These are phyloP conservation scores for Dactylellina haptotyla DNA, from an alignment of 2,329 filamentous ascomycete species.

Conservation along the genomic window DNA sequence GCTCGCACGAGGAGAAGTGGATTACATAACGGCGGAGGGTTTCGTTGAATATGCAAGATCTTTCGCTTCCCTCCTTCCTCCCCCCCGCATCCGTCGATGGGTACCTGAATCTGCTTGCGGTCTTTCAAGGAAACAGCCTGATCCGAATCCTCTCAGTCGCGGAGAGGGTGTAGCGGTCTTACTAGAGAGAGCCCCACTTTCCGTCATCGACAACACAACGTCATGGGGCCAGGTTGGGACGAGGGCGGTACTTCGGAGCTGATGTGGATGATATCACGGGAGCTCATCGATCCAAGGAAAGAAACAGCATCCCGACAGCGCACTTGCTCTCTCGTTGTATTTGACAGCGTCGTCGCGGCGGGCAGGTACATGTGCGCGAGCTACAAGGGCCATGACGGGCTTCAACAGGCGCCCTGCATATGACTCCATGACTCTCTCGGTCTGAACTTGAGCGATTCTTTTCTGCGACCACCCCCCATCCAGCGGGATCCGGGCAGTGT, in stretches of 20 bases:
- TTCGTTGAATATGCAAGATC: constrained; percentile 42
- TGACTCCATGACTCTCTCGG: constrained; percentile 44
- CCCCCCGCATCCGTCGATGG: constrained; percentile 42
- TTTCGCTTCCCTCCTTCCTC: constrained; percentile 20
- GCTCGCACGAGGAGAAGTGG: background rate
- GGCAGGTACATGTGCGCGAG: no score
- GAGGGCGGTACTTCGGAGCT: constrained; percentile 3
- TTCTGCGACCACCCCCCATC: no score
- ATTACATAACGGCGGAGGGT: constrained; percentile 6
- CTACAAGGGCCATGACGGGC: no score
- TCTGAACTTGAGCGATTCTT: no score
- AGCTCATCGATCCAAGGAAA: constrained; percentile 29
- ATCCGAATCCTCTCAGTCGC: no score
- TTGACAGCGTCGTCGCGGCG: background rate
- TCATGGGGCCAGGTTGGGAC: constrained; percentile 36
- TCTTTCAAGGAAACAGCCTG: background rate
- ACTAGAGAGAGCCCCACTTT: constrained; percentile 42
- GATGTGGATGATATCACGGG: constrained; percentile 55
- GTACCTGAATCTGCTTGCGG: constrained; percentile 12
- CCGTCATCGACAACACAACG: constrained; percentile 46
- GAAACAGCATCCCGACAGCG: background rate
- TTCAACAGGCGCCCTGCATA: constrained; percentile 14
- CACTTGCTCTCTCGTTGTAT: background rate
- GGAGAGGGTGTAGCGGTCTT: no score
- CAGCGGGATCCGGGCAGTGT: no score